Conservation (phyloP, 768 basidiomycete genomes). For the Lactarius trivialis region DNA sequence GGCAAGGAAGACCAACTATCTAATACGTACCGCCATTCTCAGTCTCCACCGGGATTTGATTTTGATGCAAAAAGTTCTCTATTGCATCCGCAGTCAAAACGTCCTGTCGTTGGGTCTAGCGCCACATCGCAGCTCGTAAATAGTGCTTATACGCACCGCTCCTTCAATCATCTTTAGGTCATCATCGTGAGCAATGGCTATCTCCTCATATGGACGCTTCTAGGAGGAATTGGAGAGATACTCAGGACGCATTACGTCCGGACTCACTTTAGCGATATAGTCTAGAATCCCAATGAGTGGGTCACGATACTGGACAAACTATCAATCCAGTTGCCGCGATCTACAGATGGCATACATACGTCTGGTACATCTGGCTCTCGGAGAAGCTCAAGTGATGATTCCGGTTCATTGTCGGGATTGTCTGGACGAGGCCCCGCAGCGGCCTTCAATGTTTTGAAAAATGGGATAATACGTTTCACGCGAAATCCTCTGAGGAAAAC, state of each 20-base stretch:
- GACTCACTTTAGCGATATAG: conserved; percentile 16
- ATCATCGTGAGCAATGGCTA: conserved; percentile 21
- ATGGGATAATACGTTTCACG: conserved; percentile 10
- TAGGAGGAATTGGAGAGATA: neutral
- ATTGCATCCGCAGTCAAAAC: neutral
- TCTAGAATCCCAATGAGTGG: conserved; percentile 16
- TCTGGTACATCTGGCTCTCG: conserved; percentile 13
- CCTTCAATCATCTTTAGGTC: conserved; percentile 14
- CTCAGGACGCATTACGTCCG: neutral
- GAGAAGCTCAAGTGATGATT: conserved; percentile 9
- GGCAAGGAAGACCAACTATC: neutral
- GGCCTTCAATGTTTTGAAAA: conserved; percentile 14
- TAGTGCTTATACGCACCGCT: neutral
- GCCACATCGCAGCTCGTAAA: neutral
- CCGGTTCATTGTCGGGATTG: conserved; percentile 13
- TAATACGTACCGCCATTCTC: neutral
- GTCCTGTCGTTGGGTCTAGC: neutral
- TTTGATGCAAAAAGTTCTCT: neutral
- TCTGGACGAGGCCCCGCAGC: conserved; percentile 10
- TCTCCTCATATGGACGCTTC: conserved; percentile 10
- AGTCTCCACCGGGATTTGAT: neutral
- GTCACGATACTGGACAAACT: conserved; percentile 8
- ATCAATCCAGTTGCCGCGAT: neutral
- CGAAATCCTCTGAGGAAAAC: conserved; percentile 21
- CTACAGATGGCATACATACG: neutral